Evolutionary conservation across 352 stramenopile genomes (phyloP).

Genomic region (Globisporangium radiosum): DNA sequence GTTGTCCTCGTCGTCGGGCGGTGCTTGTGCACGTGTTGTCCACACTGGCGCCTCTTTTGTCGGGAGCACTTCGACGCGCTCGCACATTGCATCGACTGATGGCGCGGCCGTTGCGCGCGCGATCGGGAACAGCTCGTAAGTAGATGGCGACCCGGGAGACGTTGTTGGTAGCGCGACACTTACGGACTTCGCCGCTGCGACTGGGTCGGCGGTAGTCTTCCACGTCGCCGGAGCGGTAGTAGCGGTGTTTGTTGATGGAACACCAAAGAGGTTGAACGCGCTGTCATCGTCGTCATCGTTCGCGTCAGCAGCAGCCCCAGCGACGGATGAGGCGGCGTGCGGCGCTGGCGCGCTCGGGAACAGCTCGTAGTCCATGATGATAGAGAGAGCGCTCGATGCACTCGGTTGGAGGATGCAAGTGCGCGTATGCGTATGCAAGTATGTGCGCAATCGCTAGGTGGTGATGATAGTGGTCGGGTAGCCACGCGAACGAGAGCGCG

Average conservation of each 20-base stretch:
- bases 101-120: conserved; percentile 5
- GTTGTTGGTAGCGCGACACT: too few relatives aligned
- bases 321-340: not conserved
- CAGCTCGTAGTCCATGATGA: not conserved
- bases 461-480: too few relatives aligned
- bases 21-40: conserved; percentile 4
- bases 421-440: not conserved
- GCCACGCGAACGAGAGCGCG: too few relatives aligned
- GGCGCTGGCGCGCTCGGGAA: not conserved
- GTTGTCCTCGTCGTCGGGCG: not conserved
- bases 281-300: conserved; percentile 2
- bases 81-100: not conserved
- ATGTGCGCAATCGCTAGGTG: too few relatives aligned
- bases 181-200: too few relatives aligned
- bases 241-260: not conserved
- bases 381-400: not conserved
- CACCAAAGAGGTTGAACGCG: conserved; percentile 10
- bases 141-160: conserved; percentile 15
- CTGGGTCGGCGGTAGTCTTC: too few relatives aligned
- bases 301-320: not conserved
- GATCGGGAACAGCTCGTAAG: conserved; percentile 38
- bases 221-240: not conserved
- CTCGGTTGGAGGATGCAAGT: not conserved
- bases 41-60: conserved; percentile 1
- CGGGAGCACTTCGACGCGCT: conserved; percentile 3